Base-by-base conservation (phyloP, 345 rosid genomes). In the Mallotus nudiflorus region DNA sequence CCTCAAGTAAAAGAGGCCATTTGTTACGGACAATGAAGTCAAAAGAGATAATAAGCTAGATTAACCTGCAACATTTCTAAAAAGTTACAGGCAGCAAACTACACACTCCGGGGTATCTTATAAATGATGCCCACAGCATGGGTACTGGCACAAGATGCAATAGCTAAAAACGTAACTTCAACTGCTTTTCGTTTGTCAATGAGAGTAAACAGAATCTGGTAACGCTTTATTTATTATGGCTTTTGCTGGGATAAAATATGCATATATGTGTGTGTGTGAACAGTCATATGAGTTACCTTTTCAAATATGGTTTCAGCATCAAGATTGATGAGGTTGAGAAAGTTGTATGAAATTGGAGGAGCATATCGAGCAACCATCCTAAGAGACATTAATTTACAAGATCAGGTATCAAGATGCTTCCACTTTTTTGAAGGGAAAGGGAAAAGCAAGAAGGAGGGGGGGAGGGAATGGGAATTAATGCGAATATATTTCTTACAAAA, bases 291-390 rank as follows among this genome's bases (percentile, higher is more conserved):
- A 76, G 49, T 73, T 84, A 91, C 99, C 97, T 87, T 77, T 73
- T 92, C 99, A 81, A 96, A 96, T 77, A 96, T 84, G 54, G 99
- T 92, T 66, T 73, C 76, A 28, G 72, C 62, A 53, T 76, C 75
- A 69, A 89, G 94, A 77, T 84, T 84, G 80, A 96, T 92, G 72
- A 96, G 98, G 80, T 91, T 89, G 68, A 96, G 96, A 82, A 92
- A 91, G 80, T 96, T 96, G 86, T 92, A 96, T 16, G 98, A 92
- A 82, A 96, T 81, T 65, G 98, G 93, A 40, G 99, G 91, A 14
- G 99, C 98, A 79, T 96, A 96, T 74, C 98, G 96, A 75, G 99
- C 99, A 83, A 96, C 88, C 98, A 92, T 96, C 91, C 99, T 96
- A 71, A 25, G 9, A 76, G 67, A 78, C 64, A 57, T 27, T n/a